Evolutionary conservation across 2,329 filamentous ascomycete genomes (phyloP).

Genomic region (Cladosporium sp.): DNA sequence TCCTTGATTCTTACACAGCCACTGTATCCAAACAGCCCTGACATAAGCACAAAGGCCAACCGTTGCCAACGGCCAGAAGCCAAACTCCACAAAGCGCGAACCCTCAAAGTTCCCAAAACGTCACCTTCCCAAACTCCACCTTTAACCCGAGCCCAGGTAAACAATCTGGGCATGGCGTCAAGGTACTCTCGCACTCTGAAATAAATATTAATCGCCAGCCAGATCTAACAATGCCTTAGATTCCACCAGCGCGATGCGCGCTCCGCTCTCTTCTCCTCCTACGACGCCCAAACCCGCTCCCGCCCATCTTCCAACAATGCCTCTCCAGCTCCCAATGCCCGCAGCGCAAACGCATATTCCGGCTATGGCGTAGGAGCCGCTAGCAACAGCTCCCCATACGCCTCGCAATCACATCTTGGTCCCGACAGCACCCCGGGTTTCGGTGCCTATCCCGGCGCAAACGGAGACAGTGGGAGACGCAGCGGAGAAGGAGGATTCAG

Average conservation of each 20-base stretch:
- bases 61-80: not conserved
- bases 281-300: slow-evolving; percentile 29
- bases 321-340: slow-evolving; percentile 19
- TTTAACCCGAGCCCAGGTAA: slow-evolving; percentile 2
- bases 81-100: slow-evolving; percentile 2
- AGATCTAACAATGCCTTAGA: not conserved
- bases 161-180: slow-evolving; percentile 9
- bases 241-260: slow-evolving; percentile 35
- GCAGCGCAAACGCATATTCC: slow-evolving; percentile 21
- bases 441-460: slow-evolving; percentile 28
- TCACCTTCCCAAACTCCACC: slow-evolving; percentile 10
- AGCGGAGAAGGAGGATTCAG: slow-evolving; percentile 31
- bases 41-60: slow-evolving; percentile 3
- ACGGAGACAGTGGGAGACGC: slow-evolving; percentile 17
- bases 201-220: not conserved
- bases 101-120: slow-evolving; percentile 5
- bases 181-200: not conserved
- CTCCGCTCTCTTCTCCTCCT: slow-evolving; percentile 38
- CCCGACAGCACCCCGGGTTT: slow-evolving; percentile 16
- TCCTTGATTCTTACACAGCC: not conserved
- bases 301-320: slow-evolving; percentile 28
- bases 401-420: slow-evolving; percentile 12
- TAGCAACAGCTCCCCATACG: slow-evolving; percentile 19
- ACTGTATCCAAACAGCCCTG: not conserved
- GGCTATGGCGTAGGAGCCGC: slow-evolving; percentile 14